A percentile compares a stretch with the other conserved stretches of the same genome.
phyloP scores from a whole-genome alignment of 495 filamentous ascomycete genomes.

The Penicillium tannophilum region DNA sequence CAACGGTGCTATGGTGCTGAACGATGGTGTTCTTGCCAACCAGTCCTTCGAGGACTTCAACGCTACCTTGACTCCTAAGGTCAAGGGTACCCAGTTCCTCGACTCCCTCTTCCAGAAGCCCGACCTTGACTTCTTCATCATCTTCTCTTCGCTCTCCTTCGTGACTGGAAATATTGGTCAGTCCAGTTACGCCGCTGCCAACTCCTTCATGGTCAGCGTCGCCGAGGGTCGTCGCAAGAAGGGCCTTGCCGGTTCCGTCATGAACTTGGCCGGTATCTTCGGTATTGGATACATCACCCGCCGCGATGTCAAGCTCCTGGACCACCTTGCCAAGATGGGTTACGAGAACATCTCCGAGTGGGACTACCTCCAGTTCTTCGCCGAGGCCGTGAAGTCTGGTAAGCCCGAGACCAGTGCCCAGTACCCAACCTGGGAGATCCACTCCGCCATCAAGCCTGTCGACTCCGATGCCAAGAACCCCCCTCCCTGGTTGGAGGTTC shows the following conservation, averaged over 20 bases:
- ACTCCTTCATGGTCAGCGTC: slow-evolving; percentile 49
- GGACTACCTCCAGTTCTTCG: slow-evolving; percentile 7
- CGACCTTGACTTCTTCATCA: slow-evolving; percentile 39
- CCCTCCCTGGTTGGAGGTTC: neutral
- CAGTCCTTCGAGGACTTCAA: slow-evolving; percentile 15
- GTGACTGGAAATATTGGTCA: slow-evolving; percentile 39
- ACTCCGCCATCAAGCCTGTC: neutral
- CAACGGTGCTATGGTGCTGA: slow-evolving; percentile 24
- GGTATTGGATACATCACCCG: slow-evolving; percentile 50
- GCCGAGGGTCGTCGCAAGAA: slow-evolving; percentile 27
- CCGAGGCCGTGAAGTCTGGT: slow-evolving; percentile 2
- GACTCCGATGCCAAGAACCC: neutral
- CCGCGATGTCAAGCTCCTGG: slow-evolving; percentile 1
- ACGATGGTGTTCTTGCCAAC: slow-evolving; percentile 18
- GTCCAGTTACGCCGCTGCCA: slow-evolving; percentile 56
- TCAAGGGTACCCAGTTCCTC: slow-evolving; percentile 22
- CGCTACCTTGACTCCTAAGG: slow-evolving; percentile 20
- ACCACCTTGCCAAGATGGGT: neutral
- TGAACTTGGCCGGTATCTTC: slow-evolving; percentile 41
- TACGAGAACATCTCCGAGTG: slow-evolving; percentile 3
- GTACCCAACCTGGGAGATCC: neutral
- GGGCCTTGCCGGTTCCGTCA: slow-evolving; percentile 39
- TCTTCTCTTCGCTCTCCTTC: slow-evolving; percentile 30
- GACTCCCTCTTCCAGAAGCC: slow-evolving; percentile 22
- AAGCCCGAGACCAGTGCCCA: neutral